Conservation (phyloP, 495 filamentous ascomycete species). For the Penicillium paxilli region DNA sequence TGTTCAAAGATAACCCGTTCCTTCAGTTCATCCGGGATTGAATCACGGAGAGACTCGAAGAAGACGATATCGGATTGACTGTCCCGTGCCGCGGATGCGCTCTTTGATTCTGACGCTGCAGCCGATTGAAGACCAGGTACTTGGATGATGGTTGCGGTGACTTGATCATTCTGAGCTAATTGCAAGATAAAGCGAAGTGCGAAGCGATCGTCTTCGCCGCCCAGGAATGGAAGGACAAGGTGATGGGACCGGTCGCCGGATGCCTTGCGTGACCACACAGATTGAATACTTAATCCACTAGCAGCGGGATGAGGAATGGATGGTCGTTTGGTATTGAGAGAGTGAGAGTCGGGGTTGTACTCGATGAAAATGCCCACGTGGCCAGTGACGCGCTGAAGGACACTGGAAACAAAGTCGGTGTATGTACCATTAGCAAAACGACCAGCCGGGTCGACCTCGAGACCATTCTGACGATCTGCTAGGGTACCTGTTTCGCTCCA, state of each 20-base stretch:
- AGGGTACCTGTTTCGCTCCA: slow-evolving; percentile 86
- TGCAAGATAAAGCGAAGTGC: slow-evolving; percentile 81
- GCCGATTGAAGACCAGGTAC: slow-evolving; percentile 12
- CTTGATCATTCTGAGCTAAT: slow-evolving; percentile 70
- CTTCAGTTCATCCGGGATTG: slow-evolving; percentile 56
- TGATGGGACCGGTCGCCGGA: slow-evolving; percentile 69
- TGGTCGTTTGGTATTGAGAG: slow-evolving; percentile 35
- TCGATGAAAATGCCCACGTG: slow-evolving; percentile 84
- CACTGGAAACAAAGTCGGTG: slow-evolving; percentile 64
- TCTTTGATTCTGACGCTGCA: background rate
- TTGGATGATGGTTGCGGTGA: slow-evolving; percentile 47
- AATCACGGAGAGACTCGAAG: slow-evolving; percentile 62
- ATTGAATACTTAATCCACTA: slow-evolving; percentile 59
- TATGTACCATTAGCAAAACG: slow-evolving; percentile 48
- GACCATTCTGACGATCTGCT: slow-evolving; percentile 52
- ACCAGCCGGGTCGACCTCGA: slow-evolving; percentile 24
- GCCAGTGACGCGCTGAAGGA: slow-evolving; percentile 59
- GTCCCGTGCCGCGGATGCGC: background rate
- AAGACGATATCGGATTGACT: slow-evolving; percentile 54
- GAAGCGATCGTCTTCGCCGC: slow-evolving; percentile 79
- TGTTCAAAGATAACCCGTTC: slow-evolving; percentile 62
- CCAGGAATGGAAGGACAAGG: slow-evolving; percentile 85
- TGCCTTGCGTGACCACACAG: slow-evolving; percentile 42
- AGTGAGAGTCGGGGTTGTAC: slow-evolving; percentile 41
- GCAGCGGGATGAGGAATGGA: slow-evolving; percentile 37